Percentiles rank a stretch among this genome's conserved stretches.
Evolutionary conservation across 2,329 filamentous ascomycete species (phyloP).

Genomic region (Aspergillus sclerotialis): DNA sequence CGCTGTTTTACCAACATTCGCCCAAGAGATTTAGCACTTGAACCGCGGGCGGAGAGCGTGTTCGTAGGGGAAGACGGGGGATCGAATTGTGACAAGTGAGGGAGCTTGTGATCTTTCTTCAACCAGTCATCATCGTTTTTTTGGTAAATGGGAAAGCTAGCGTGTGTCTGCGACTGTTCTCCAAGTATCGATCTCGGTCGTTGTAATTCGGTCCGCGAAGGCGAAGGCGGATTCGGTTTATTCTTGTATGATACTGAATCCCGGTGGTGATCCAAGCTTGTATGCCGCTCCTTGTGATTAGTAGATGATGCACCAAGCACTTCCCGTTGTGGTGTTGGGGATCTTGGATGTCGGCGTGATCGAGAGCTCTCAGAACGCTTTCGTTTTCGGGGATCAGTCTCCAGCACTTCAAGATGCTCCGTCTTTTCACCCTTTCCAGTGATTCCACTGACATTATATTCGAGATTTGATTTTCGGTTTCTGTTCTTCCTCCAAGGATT

Average conservation of each 20-base stretch:
- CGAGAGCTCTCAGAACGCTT: slow-evolving; percentile 12
- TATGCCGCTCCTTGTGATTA: no score
- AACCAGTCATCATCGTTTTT: slow-evolving; percentile 17
- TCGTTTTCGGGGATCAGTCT: slow-evolving; percentile 19
- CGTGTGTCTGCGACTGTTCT: neutral
- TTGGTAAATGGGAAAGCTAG: neutral
- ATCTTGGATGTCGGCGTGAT: neutral
- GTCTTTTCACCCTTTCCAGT: slow-evolving; percentile 1
- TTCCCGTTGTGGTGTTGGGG: slow-evolving; percentile 2
- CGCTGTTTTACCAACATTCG: neutral
- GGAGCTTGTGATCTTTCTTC: slow-evolving; percentile 21
- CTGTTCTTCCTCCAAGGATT: slow-evolving; percentile 39
- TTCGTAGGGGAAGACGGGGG: slow-evolving; percentile 30
- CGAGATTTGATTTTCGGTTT: slow-evolving; percentile 1
- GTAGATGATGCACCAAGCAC: slow-evolving; percentile 6
- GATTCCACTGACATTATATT: neutral
- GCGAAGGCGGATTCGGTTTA: no score
- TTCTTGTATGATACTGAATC: no score
- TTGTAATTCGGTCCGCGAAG: no score
- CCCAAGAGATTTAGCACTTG: slow-evolving; percentile 6
- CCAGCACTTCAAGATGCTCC: slow-evolving; percentile 18
- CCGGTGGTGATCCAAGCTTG: no score
- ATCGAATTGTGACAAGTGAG: slow-evolving; percentile 24
- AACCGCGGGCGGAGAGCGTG: slow-evolving; percentile 14
- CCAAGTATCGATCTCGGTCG: neutral